Base-by-base conservation (phyloP, 495 filamentous ascomycete species). In the Xylaria acuta region DNA sequence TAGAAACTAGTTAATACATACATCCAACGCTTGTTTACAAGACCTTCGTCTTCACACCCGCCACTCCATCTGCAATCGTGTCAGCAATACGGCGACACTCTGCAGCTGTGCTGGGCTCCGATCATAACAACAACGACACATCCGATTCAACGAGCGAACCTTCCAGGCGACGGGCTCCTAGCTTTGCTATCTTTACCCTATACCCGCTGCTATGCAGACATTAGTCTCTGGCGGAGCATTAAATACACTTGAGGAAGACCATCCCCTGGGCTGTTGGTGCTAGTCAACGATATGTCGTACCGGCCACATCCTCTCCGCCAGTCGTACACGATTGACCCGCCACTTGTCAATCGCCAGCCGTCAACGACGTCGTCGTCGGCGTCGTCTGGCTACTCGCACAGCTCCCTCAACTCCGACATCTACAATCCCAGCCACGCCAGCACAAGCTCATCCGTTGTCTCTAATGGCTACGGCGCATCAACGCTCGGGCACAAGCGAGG, bases 331-430 rank as follows among this genome's bases (percentile, higher is more conserved):
- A 76, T 80, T 79, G 92, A 93, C 77, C 84, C 92, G 73, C 68
- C 82, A n/a, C 72, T 84, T 82, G 75, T 89, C 85, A 76, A 91
- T 76, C 91, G 94, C 69, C 91, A 95, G 77, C 87, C 88, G 34
- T 97, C 94, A 7, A 94, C 87, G 65, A 90, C 92, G 30, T 96
- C 94, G 16, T 93, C 92, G 6, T 88, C 84, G 9, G 83, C 83
- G 69, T 97, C 94, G 22, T 94, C 93, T 0, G 86, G 89, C 27
- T 94, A 94, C 78, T 94, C 93, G 14, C 83, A 88, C 74, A 85
- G 82, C 45, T 94, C 92, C 3, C 72, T 64, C 25, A 75, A 63
- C 45, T 20, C 89, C 5, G 82, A 87, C 73, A 84, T 86, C 1
- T 91, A 89, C 73, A 86, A 90, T 20, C 84, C 90, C 25, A 92